Base-by-base conservation (phyloP, 352 stramenopile species). In the Globisporangium nagaii region DNA sequence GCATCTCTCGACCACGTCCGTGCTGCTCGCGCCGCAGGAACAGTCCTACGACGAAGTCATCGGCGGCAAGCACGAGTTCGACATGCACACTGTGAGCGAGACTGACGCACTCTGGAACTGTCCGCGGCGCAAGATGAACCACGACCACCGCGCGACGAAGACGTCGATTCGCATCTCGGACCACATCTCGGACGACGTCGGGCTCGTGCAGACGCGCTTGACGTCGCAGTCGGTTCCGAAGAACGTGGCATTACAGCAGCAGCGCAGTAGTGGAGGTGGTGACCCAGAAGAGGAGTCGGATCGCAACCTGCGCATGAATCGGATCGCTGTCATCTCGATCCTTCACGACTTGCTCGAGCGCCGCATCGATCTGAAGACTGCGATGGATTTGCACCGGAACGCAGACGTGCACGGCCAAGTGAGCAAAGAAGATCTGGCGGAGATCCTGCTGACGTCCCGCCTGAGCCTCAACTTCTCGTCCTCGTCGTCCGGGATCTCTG, bases 301-400 rank as follows among this genome's bases (percentile, higher is more conserved):
- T 10, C 52, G 57, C n/a, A 55, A 55, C 11, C 60, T 76, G 19
- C 67, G 64, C 22, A 63, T 48, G 25, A 60, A 51, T 15, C 58
- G 60, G 2, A 50, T 84, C 5, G 64, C 68, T 10, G 39, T 84
- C 17, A 69, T 91, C 25, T 62, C 66, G 2, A 73, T 90, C 15
- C 60, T 91, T 5, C 74, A 91, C 25, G 79, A 89, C 60, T 53
- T 91, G 22, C 65, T 91, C 0, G 81, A 91, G 42, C 72, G 74
- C 27, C 81, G 81, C 8, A 69, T 74, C 19, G 79, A 89, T 19
- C 63, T 91, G 17, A 91, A 91, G 56, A 86, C 66, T 32, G 76
- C 79, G 4, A 68, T 91, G 27, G 79, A 89, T 39, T 54, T 90
- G 25, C 73, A 89, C 39, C 76, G 70, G 4, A 60, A 72, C 24